Evolutionary conservation across 495 filamentous ascomycete species (phyloP).

Genomic region (Coniosporium apollinis): DNA sequence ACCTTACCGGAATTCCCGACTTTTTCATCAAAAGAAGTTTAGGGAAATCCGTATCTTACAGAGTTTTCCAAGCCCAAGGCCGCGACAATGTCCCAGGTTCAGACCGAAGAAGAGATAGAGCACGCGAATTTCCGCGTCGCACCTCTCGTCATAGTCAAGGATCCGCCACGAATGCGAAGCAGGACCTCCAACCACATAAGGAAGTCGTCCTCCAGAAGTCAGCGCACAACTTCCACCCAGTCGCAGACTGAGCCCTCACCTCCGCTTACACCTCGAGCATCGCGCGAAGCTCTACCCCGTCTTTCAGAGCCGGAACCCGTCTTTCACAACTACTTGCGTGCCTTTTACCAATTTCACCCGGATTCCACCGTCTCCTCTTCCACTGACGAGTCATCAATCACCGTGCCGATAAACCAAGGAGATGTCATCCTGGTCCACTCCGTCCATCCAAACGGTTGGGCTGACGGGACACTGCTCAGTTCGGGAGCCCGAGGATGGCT

Average conservation of each 20-base stretch:
- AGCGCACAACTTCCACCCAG: conserved; percentile 7
- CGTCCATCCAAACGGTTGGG: conserved; percentile 97
- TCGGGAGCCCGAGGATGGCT: conserved; percentile 89
- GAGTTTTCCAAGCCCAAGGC: too few species aligned
- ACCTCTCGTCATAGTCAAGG: too few species aligned
- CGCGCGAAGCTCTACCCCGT: too few species aligned
- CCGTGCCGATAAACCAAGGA: conserved; percentile 70
- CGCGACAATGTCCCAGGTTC: too few species aligned
- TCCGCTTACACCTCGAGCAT: conserved; percentile 16
- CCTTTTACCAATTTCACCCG: conserved; percentile 89
- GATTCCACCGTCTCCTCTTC: conserved; percentile 49
- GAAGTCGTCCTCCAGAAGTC: conserved; percentile 13
- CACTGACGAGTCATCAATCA: conserved; percentile 44
- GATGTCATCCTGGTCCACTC: conserved; percentile 93
- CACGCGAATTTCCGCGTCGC: too few species aligned
- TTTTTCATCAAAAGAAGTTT: too few species aligned
- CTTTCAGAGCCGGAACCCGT: conserved; percentile 16
- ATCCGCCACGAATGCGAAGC: too few species aligned
- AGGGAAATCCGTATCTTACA: too few species aligned
- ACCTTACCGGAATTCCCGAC: too few species aligned
- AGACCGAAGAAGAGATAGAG: too few species aligned
- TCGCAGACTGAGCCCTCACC: conserved; percentile 17
- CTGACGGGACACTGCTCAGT: conserved; percentile 84
- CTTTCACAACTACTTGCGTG: conserved; percentile 90
- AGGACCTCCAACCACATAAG: conserved; percentile 7